Evolutionary conservation across 2,329 filamentous ascomycete genomes (phyloP).

Genomic region (Ilyonectria robusta): DNA sequence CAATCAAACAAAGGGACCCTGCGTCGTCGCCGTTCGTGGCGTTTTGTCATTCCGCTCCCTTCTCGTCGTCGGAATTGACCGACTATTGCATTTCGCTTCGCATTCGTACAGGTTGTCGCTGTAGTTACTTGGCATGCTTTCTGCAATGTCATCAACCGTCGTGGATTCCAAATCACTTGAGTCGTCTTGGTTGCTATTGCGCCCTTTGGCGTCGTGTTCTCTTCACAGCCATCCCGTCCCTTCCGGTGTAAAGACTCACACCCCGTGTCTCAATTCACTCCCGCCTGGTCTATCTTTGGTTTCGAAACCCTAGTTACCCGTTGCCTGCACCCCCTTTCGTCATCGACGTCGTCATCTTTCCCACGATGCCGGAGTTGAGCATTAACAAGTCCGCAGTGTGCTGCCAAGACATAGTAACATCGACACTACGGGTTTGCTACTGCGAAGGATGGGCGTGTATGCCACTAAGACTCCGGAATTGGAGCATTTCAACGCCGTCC

Average conservation of each 20-base stretch:
- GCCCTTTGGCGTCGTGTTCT: not conserved
- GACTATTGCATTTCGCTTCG: constrained; percentile 3
- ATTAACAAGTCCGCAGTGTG: not conserved
- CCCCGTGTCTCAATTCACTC: not conserved
- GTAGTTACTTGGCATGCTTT: not conserved
- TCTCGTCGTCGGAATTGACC: constrained; percentile 13
- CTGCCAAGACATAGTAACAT: not conserved
- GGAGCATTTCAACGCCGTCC: not conserved
- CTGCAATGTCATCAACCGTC: not conserved
- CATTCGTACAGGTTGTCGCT: not conserved
- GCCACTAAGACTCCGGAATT: not conserved
- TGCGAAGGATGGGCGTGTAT: not conserved
- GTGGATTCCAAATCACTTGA: not conserved
- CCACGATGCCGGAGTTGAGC: not conserved
- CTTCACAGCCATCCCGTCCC: not conserved
- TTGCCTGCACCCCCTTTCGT: constrained; percentile 2
- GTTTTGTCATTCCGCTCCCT: constrained; percentile 8
- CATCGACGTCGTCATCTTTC: not conserved
- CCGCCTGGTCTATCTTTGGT: not conserved
- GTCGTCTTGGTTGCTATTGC: not conserved
- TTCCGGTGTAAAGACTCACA: constrained; percentile 1
- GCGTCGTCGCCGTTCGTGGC: constrained; percentile 19
- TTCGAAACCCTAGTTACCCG: not conserved
- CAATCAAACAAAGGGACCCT: constrained; percentile 10
- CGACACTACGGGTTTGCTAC: not conserved